Conservation (phyloP, 73 alveolate species). For the Paramecium pentaurelia region DNA sequence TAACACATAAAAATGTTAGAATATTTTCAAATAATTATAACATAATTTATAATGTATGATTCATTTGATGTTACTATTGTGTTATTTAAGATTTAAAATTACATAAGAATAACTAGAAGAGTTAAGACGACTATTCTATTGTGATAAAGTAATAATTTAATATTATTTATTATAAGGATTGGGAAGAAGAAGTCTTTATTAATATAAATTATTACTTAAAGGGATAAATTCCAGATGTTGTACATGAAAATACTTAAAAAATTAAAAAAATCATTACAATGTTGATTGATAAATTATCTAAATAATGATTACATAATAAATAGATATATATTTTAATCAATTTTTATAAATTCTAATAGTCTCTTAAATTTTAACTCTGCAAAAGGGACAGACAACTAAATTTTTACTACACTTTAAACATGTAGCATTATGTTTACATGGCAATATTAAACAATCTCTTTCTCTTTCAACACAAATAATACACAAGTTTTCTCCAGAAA, state of each 20-base stretch:
- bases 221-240: background rate
- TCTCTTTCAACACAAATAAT: slow-evolving; percentile 71
- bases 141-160: background rate
- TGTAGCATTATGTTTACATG: slow-evolving; percentile 83
- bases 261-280: background rate
- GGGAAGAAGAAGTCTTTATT: background rate
- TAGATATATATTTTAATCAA: background rate
- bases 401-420: slow-evolving; percentile 79
- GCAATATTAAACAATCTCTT: slow-evolving; percentile 74
- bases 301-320: background rate
- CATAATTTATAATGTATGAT: background rate
- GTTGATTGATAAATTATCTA: background rate
- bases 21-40: background rate
- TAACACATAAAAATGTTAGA: background rate
- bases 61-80: background rate
- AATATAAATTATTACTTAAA: background rate
- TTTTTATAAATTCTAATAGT: slow-evolving; percentile 70
- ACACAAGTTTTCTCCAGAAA: slow-evolving; percentile 47
- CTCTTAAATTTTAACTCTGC: slow-evolving; percentile 76
- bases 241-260: background rate
- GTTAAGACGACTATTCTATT: background rate
- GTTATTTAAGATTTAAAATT: background rate
- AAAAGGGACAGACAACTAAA: slow-evolving; percentile 73
- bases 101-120: background rate
- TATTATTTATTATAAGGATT: background rate